phyloP scores from a whole-genome alignment of 2,329 filamentous ascomycete species.

The Daldinia sp. region DNA sequence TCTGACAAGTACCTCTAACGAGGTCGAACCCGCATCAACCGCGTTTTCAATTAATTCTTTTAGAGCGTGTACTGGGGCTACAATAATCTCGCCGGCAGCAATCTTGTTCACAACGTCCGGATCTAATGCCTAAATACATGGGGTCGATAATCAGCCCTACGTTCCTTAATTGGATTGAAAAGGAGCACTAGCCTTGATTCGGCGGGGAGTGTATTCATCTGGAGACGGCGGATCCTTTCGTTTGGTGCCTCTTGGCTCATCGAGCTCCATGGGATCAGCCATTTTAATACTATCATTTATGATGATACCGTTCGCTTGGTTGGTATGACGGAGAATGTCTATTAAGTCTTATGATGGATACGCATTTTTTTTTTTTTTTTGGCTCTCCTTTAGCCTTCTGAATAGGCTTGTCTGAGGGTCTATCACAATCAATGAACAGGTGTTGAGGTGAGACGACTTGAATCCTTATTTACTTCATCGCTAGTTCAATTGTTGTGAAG shows the following conservation, averaged over 20 bases:
- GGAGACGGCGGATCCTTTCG: constrained; percentile 60
- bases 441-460: neutral
- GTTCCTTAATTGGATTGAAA: neutral
- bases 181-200: constrained; percentile 61
- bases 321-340: constrained; percentile 12
- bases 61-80: constrained; percentile 93
- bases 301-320: constrained; percentile 7
- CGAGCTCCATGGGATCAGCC: constrained; percentile 60
- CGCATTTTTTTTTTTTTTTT: constrained; percentile 23
- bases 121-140: constrained; percentile 76
- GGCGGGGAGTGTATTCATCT: constrained; percentile 52
- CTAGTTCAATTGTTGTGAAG: neutral
- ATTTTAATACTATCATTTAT: constrained; percentile 32
- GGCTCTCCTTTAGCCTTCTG: neutral
- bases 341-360: constrained; percentile 8
- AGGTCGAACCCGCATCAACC: constrained; percentile 95
- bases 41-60: constrained; percentile 98
- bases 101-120: constrained; percentile 98
- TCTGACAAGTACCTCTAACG: constrained; percentile 90
- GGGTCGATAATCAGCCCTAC: constrained; percentile 36
- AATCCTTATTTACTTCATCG: neutral
- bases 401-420: neutral
- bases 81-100: constrained; percentile 97
- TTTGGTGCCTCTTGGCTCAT: constrained; percentile 60
- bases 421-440: constrained; percentile 7